Evolutionary conservation across 2,329 filamentous ascomycete species (phyloP).

Genomic region (Colletotrichum destructivum): DNA sequence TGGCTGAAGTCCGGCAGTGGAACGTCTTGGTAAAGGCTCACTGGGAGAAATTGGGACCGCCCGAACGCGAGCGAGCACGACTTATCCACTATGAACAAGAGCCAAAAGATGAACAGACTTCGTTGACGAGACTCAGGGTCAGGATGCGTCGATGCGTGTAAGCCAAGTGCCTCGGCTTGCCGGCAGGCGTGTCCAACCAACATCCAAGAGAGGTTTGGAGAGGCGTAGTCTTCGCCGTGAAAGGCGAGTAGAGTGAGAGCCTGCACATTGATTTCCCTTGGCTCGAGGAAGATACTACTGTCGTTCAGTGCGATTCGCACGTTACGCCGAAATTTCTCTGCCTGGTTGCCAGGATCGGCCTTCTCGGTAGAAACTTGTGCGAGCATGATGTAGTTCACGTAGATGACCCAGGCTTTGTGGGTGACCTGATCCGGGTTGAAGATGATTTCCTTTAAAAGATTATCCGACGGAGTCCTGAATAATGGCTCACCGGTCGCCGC

Average conservation of each 20-base stretch:
- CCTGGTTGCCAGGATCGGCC: not conserved
- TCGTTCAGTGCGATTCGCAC: conserved; percentile 16
- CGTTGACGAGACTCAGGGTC: conserved; percentile 11
- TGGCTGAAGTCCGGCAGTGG: conserved; percentile 19
- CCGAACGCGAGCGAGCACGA: conserved; percentile 27
- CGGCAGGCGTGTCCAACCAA: conserved; percentile 26
- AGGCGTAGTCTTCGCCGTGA: conserved; percentile 28
- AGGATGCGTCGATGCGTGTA: not conserved
- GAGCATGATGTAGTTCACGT: conserved; percentile 29
- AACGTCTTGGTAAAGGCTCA: not conserved
- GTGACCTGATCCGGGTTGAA: conserved; percentile 12
- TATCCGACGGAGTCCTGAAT: conserved; percentile 16
- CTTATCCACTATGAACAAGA: conserved; percentile 20
- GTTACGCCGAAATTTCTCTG: conserved; percentile 13
- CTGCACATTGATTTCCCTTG: conserved; percentile 10
- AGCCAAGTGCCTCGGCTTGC: conserved; percentile 21
- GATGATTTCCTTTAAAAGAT: conserved; percentile 11
- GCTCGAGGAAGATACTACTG: conserved; percentile 26
- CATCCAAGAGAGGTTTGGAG: conserved; percentile 28
- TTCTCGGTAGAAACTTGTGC: conserved; percentile 1
- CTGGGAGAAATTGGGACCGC: conserved; percentile 20
- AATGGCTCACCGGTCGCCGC: conserved; percentile 15
- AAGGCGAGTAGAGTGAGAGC: conserved; percentile 3
- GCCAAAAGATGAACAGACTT: conserved; percentile 16
- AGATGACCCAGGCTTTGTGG: conserved; percentile 17